These are phyloP conservation scores for Solanum hybrid DNA, from an alignment of 305 asterid genomes.

Conservation along the genomic window DNA sequence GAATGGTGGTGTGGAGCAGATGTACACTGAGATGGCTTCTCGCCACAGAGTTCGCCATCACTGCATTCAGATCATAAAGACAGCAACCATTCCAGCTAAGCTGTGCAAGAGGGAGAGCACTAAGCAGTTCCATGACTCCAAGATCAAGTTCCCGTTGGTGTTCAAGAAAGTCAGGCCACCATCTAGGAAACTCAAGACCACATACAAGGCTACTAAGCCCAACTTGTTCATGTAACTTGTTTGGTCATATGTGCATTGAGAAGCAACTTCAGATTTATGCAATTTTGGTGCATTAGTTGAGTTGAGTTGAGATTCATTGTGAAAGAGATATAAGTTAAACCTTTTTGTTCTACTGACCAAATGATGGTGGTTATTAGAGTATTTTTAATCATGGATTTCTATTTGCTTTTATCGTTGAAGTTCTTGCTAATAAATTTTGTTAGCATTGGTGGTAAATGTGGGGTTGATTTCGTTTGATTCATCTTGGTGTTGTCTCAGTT, in stretches of 20 bases:
- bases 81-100: constrained; percentile 17
- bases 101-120: constrained; percentile 23
- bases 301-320: background rate
- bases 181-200: constrained; percentile 16
- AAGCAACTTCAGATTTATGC: background rate
- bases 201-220: constrained; percentile 20
- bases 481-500: background rate
- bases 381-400: background rate
- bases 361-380: background rate
- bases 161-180: constrained; percentile 20
- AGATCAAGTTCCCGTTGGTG: constrained; percentile 18
- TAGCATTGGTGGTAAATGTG: background rate
- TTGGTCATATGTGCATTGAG: background rate
- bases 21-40: constrained; percentile 21
- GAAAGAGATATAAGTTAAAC: background rate
- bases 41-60: constrained; percentile 19
- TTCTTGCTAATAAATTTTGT: background rate
- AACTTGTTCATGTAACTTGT: constrained; percentile 13
- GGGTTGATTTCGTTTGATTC: background rate
- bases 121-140: constrained; percentile 18
- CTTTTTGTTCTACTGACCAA: background rate
- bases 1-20: constrained; percentile 19
- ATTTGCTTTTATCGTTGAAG: background rate
- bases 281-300: background rate
- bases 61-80: constrained; percentile 21